Percentiles rank a stretch among this genome's conserved stretches.
Conservation (phyloP, 2,329 filamentous ascomycete genomes). For the Penicillium sp. region DNA sequence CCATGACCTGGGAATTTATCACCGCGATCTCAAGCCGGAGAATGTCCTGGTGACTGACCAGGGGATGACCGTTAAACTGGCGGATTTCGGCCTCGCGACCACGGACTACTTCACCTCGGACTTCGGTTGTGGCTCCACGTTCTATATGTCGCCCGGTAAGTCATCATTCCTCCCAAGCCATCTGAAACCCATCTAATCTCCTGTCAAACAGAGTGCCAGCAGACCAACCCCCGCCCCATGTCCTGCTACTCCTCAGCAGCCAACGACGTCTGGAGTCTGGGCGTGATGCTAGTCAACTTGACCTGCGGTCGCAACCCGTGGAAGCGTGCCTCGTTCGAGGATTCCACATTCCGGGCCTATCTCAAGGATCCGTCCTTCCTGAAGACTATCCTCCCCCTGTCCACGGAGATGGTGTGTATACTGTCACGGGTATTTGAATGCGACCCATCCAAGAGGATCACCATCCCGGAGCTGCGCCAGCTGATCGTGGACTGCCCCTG, state of each 20-base stretch:
- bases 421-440: slow-evolving; percentile 81
- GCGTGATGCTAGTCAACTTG: slow-evolving; percentile 94
- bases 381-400: slow-evolving; percentile 85
- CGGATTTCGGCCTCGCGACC: slow-evolving; percentile 94
- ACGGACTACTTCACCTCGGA: slow-evolving; percentile 79
- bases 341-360: slow-evolving; percentile 91
- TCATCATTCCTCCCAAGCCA: slow-evolving; percentile 17
- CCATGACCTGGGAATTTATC: slow-evolving; percentile 89
- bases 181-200: slow-evolving; percentile 16
- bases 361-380: slow-evolving; percentile 80
- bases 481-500: slow-evolving; percentile 70
- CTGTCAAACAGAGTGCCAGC: slow-evolving; percentile 72
- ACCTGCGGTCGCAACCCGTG: slow-evolving; percentile 97
- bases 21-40: slow-evolving; percentile 95
- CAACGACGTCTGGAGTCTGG: slow-evolving; percentile 98
- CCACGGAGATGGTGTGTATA: slow-evolving; percentile 83
- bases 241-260: slow-evolving; percentile 84
- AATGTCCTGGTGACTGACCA: slow-evolving; percentile 90
- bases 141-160: slow-evolving; percentile 99
- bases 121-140: slow-evolving; percentile 96
- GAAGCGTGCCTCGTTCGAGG: slow-evolving; percentile 91
- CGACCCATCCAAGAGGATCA: slow-evolving; percentile 77
- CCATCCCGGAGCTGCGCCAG: slow-evolving; percentile 70
- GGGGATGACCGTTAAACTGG: slow-evolving; percentile 87
- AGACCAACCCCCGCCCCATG: slow-evolving; percentile 63